These are phyloP conservation scores for Erodium texanum DNA, from an alignment of 441 rosid genomes.

Conservation along the genomic window DNA sequence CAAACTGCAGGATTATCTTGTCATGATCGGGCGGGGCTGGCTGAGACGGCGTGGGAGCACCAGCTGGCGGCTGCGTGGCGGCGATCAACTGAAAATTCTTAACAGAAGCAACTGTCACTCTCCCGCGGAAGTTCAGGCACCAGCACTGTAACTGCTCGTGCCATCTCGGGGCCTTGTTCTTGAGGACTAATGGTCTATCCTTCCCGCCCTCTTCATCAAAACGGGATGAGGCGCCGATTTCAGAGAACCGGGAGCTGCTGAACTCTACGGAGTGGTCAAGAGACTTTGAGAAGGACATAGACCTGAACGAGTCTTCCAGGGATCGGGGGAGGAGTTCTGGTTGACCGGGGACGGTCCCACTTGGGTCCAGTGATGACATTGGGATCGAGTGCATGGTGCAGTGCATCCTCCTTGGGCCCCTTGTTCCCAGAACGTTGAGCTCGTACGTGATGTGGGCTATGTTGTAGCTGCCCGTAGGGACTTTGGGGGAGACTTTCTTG, in stretches of 20 bases:
- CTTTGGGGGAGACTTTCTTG: slow-evolving; percentile 20
- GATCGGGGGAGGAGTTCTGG: slow-evolving; percentile 5
- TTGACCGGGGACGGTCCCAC: slow-evolving; percentile 19
- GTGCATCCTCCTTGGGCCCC: slow-evolving; percentile 23
- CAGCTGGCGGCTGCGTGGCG: slow-evolving; percentile 16
- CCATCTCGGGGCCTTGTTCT: slow-evolving; percentile 20
- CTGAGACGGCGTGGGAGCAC: slow-evolving; percentile 13
- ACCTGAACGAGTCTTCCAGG: slow-evolving; percentile 14
- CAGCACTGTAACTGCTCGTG: slow-evolving; percentile 23
- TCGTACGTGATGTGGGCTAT: slow-evolving; percentile 21
- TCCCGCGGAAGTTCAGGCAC: slow-evolving; percentile 21
- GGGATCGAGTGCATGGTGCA: slow-evolving; percentile 20
- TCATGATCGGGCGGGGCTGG: slow-evolving; percentile 18
- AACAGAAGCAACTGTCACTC: slow-evolving; percentile 23
- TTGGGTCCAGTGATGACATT: slow-evolving; percentile 15
- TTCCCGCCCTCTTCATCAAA: too few species aligned
- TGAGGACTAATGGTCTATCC: slow-evolving; percentile 13
- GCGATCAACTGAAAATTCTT: slow-evolving; percentile 24
- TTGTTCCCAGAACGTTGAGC: slow-evolving; percentile 20
- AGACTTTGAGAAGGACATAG: too few species aligned
- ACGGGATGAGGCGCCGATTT: too few species aligned
- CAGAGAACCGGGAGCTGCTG: too few species aligned
- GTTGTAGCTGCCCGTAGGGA: slow-evolving; percentile 20
- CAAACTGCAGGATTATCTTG: slow-evolving; percentile 21
- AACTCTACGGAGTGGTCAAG: too few species aligned